These are phyloP conservation scores for Candida yuanshanica DNA, from an alignment of 805 yeast genomes.

Conservation along the genomic window DNA sequence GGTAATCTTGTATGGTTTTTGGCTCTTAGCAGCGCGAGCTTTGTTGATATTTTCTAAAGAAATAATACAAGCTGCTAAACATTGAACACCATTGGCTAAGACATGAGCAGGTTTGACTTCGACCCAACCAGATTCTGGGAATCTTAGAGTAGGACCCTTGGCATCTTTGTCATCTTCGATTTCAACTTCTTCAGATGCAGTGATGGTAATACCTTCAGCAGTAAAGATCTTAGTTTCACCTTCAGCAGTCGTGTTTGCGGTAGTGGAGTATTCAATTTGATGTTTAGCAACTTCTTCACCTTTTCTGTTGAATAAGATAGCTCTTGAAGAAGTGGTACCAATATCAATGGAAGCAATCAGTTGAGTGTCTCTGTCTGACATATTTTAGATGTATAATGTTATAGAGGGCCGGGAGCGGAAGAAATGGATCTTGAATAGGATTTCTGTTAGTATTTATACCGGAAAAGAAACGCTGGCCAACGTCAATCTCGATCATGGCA, in stretches of 20 bases:
- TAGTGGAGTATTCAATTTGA: slow-evolving; percentile 83
- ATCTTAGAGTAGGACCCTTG: slow-evolving; percentile 63
- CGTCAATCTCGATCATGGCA: too few species aligned
- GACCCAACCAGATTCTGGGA: slow-evolving; percentile 88
- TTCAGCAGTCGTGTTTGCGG: slow-evolving; percentile 48
- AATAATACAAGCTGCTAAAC: slow-evolving; percentile 62
- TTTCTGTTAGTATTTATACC: not conserved
- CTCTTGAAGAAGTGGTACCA: slow-evolving; percentile 91
- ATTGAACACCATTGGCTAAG: slow-evolving; percentile 71
- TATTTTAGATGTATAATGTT: slow-evolving; percentile 3
- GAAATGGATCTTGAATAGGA: not conserved
- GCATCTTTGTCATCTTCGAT: slow-evolving; percentile 46
- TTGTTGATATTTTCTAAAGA: slow-evolving; percentile 52
- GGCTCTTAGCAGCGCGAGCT: slow-evolving; percentile 35
- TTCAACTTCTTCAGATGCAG: slow-evolving; percentile 47
- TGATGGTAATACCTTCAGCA: slow-evolving; percentile 68
- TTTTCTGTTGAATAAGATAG: slow-evolving; percentile 65
- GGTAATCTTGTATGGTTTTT: slow-evolving; percentile 54
- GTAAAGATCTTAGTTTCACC: slow-evolving; percentile 54
- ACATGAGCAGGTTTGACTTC: slow-evolving; percentile 88
- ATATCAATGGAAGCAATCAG: slow-evolving; percentile 71
- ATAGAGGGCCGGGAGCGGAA: not conserved
- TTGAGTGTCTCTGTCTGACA: slow-evolving; percentile 23
- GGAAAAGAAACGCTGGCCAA: too few species aligned
- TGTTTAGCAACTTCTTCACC: slow-evolving; percentile 83